Conservation (phyloP, 1,139 yeast genomes). For the Kodamaea derodonti region DNA sequence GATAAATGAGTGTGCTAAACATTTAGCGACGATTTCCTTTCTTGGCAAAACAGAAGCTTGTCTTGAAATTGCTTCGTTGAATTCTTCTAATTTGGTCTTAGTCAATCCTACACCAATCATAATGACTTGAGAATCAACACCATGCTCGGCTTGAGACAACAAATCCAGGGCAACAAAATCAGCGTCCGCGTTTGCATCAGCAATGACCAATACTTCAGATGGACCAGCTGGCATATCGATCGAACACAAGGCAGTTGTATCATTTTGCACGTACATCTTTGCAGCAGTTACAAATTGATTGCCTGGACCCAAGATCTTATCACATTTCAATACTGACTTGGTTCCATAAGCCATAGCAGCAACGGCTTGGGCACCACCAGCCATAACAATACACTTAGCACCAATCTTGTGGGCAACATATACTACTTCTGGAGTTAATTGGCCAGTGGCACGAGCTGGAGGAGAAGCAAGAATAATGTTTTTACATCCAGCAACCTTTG, state of each 20-base stretch:
- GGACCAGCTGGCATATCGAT: conserved; percentile 99
- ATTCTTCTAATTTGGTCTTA: conserved; percentile 53
- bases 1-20: conserved; percentile 87
- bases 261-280: conserved; percentile 95
- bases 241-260: conserved; percentile 89
- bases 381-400: conserved; percentile 82
- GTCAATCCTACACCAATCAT: conserved; percentile 76
- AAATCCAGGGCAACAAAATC: conserved; percentile 95
- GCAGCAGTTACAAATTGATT: conserved; percentile 99
- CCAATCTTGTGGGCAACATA: conserved; percentile 96
- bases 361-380: conserved; percentile 99
- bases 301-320: conserved; percentile 97
- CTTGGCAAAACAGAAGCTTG: conserved; percentile 91
- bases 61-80: conserved; percentile 75
- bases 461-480: conserved; percentile 97
- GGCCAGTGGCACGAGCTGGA: conserved; percentile 87
- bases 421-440: conserved; percentile 92
- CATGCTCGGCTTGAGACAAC: conserved; percentile 98
- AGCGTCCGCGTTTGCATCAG: conserved; percentile 83
- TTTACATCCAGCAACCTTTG: conserved; percentile 94
- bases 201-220: conserved; percentile 90
- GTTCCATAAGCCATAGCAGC: conserved; percentile 99
- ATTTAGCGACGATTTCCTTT: conserved; percentile 85
- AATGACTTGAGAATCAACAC: conserved; percentile 95
- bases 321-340: conserved; percentile 85